Evolutionary conservation across 192 early-diverging fungal species (phyloP).

Genomic region (Coemansia sp.): DNA sequence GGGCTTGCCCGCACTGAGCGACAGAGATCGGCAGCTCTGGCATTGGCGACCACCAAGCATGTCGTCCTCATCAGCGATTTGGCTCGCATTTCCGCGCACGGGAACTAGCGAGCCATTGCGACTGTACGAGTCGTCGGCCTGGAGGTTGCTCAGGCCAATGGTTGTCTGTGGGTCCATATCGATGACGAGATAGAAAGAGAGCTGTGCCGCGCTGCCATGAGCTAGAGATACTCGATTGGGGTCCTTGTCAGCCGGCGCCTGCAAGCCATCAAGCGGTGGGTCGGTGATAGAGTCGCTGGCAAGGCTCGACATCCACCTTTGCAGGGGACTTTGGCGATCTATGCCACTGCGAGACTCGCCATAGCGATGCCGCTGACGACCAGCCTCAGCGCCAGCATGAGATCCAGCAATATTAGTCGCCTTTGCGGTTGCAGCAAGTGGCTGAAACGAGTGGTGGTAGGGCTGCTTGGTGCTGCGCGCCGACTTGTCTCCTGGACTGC

Average conservation of each 20-base stretch:
- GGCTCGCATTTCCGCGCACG: conserved; percentile 5
- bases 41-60: conserved; percentile 22
- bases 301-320: conserved; percentile 47
- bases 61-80: neutral
- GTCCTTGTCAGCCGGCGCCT: neutral
- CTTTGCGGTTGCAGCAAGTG: neutral
- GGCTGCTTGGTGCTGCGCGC: neutral
- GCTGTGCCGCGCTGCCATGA: conserved; percentile 12
- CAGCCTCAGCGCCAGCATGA: neutral
- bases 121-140: conserved; percentile 21
- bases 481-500: conserved; percentile 8
- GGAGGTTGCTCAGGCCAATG: conserved; percentile 22
- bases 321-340: conserved; percentile 14
- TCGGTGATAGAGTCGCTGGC: conserved; percentile 22
- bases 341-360: neutral
- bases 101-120: conserved; percentile 47
- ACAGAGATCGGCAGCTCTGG: conserved; percentile 14
- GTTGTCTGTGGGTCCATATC: conserved; percentile 55
- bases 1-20: conserved; percentile 4
- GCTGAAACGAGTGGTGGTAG: neutral
- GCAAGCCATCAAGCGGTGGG: conserved; percentile 23
- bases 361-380: neutral
- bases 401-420: conserved; percentile 7
- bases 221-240: neutral
- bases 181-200: conserved; percentile 47